Percentiles rank a stretch among this genome's conserved stretches.
These are phyloP conservation scores for Hypoxylon rickii DNA, from an alignment of 495 filamentous ascomycete species.

Conservation along the genomic window DNA sequence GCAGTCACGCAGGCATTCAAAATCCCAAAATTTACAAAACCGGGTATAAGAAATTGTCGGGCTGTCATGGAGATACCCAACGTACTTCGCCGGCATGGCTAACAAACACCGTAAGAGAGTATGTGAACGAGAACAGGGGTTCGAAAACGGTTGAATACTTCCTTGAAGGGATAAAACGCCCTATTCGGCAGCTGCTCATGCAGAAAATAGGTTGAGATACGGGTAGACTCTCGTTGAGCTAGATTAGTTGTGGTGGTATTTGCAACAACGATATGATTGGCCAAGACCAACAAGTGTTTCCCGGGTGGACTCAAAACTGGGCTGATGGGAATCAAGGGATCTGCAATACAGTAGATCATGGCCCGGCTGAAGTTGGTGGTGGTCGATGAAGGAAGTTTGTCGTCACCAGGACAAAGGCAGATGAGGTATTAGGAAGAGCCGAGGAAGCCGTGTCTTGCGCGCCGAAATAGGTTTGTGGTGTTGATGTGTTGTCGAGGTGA, in stretches of 20 bases:
- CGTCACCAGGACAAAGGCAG: conserved; percentile 16
- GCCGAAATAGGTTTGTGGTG: conserved; percentile 7
- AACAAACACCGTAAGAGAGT: conserved; percentile 13
- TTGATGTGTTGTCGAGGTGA: conserved; percentile 28
- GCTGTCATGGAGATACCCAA: conserved; percentile 21
- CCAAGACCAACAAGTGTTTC: conserved; percentile 2
- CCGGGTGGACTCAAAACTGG: conserved; percentile 24
- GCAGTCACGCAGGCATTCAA: conserved; percentile 42
- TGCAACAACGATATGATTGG: conserved; percentile 23
- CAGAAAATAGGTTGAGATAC: conserved; percentile 24
- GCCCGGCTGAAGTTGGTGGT: conserved; percentile 20
- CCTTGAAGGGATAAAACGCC: conserved; percentile 12
- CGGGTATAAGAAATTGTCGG: conserved; percentile 15
- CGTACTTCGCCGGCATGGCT: conserved; percentile 22
- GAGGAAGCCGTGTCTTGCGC: conserved; percentile 28
- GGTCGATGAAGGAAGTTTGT: conserved; percentile 16
- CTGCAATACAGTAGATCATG: conserved; percentile 26
- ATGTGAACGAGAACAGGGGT: conserved; percentile 11
- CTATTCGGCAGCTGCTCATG: conserved; percentile 33
- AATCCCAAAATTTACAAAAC: conserved; percentile 17
- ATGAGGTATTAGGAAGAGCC: conserved; percentile 4
- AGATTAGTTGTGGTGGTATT: conserved; percentile 28
- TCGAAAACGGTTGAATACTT: conserved; percentile 15
- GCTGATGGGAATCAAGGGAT: conserved; percentile 33
- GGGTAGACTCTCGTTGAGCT: conserved; percentile 17